These are phyloP conservation scores for Pisolithus thermaeus DNA, from an alignment of 1,284 basidiomycete genomes.

Conservation along the genomic window DNA sequence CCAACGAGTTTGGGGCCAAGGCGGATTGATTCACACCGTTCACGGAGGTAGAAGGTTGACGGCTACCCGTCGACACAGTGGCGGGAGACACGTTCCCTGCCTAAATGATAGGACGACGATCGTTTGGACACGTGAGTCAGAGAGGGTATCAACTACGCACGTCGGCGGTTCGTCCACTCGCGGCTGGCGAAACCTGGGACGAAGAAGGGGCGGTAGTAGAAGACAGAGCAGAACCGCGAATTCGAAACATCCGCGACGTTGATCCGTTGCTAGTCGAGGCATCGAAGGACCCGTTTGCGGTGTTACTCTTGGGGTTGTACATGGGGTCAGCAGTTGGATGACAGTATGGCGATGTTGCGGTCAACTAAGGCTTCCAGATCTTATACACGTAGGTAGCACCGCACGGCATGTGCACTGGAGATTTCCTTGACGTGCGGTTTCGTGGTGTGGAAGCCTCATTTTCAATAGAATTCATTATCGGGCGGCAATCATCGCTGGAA, in stretches of 20 bases:
- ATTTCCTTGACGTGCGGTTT: not conserved
- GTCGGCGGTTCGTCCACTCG: slow-evolving; percentile 5
- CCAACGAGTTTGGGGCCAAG: not conserved
- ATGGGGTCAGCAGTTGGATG: slow-evolving; percentile 7
- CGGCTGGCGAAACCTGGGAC: slow-evolving; percentile 1
- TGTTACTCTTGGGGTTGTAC: slow-evolving; percentile 6
- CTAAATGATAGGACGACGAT: slow-evolving; percentile 7
- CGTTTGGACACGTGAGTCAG: slow-evolving; percentile 11
- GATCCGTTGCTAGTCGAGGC: not conserved
- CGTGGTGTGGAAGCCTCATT: slow-evolving; percentile 19
- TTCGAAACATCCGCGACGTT: slow-evolving; percentile 13
- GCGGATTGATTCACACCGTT: not conserved
- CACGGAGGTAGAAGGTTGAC: slow-evolving; percentile 5
- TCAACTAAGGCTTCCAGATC: not conserved
- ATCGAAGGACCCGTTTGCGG: not conserved
- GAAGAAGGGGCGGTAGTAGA: not conserved
- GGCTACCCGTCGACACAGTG: not conserved
- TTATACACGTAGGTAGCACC: slow-evolving; percentile 17
- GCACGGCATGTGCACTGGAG: slow-evolving; percentile 13
- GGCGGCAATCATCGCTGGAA: not conserved
- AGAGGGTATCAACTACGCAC: slow-evolving; percentile 3
- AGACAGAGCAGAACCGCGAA: slow-evolving; percentile 6
- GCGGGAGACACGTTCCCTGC: slow-evolving; percentile 8
- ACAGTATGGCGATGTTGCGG: not conserved
- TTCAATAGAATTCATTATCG: not conserved